A percentile compares a stretch with the other conserved stretches of the same genome.
These are phyloP conservation scores for Capniomyces stellatus DNA, from an alignment of 371 early-diverging fungal genomes.

Conservation along the genomic window DNA sequence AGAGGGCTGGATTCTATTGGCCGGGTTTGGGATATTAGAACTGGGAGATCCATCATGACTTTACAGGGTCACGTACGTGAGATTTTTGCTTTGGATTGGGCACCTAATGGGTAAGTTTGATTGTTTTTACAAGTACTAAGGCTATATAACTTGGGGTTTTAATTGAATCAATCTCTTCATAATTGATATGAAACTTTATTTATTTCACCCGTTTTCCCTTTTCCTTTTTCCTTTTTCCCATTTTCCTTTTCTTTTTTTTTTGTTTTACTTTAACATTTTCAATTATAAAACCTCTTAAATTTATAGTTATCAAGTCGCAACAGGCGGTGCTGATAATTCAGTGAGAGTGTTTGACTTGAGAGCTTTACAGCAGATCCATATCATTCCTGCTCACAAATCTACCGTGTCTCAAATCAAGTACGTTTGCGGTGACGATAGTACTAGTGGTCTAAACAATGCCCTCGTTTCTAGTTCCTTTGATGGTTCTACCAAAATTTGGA, in stretches of 20 bases:
- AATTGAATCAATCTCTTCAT: too few species aligned
- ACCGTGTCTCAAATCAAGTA: slow-evolving; percentile 70
- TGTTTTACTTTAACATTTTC: slow-evolving; percentile 9
- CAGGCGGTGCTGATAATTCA: slow-evolving; percentile 65
- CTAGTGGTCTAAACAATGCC: not conserved
- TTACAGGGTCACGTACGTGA: slow-evolving; percentile 83
- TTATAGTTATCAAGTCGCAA: slow-evolving; percentile 41
- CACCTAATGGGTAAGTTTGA: slow-evolving; percentile 49
- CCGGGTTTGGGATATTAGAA: slow-evolving; percentile 87
- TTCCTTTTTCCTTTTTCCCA: too few species aligned
- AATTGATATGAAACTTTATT: too few species aligned
- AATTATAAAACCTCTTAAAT: not conserved
- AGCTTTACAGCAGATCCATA: slow-evolving; percentile 47
- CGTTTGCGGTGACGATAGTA: slow-evolving; percentile 18
- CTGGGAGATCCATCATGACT: slow-evolving; percentile 73
- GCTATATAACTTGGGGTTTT: too few species aligned
- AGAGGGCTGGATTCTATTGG: slow-evolving; percentile 73
- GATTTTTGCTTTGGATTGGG: slow-evolving; percentile 73
- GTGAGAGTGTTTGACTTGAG: slow-evolving; percentile 87
- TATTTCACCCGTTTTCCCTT: too few species aligned
- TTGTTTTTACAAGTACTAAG: too few species aligned
- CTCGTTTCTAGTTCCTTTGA: slow-evolving; percentile 58
- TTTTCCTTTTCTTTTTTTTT: slow-evolving; percentile 28
- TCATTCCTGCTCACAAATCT: slow-evolving; percentile 82
- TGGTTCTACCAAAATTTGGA: slow-evolving; percentile 83